These are phyloP conservation scores for Saturnispora kantuleensis DNA, from an alignment of 805 yeast genomes.

Conservation along the genomic window DNA sequence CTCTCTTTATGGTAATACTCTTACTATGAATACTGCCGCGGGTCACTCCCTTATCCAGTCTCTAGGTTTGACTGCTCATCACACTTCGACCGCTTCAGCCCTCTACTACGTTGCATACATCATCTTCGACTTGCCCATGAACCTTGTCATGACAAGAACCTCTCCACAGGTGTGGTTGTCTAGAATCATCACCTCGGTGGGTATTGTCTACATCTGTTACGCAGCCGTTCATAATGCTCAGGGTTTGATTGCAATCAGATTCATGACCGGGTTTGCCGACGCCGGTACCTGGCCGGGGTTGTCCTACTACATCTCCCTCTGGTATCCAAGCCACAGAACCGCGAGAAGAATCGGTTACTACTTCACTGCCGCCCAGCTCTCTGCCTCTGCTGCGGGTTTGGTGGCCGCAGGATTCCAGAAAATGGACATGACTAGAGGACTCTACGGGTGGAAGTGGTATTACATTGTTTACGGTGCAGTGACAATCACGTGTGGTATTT, in stretches of 20 bases:
- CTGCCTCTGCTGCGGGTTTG: constrained; percentile 82
- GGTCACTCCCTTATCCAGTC: constrained; percentile 53
- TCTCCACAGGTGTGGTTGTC: constrained; percentile 82
- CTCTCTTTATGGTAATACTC: constrained; percentile 65
- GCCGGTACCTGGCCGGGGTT: constrained; percentile 91
- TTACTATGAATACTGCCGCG: constrained; percentile 61
- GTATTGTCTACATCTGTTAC: constrained; percentile 68
- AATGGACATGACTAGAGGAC: constrained; percentile 63
- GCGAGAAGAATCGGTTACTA: constrained; percentile 79
- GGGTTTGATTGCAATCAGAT: constrained; percentile 63
- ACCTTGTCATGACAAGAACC: constrained; percentile 69
- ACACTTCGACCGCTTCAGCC: constrained; percentile 68
- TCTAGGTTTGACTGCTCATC: constrained; percentile 42
- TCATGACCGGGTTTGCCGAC: constrained; percentile 65
- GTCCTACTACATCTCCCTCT: constrained; percentile 71
- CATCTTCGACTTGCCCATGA: constrained; percentile 82
- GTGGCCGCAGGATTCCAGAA: constrained; percentile 83
- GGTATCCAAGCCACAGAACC: constrained; percentile 75
- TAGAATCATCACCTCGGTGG: constrained; percentile 68
- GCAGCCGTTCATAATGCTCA: constrained; percentile 43
- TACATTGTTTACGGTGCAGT: constrained; percentile 67
- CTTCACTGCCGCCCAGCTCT: constrained; percentile 85
- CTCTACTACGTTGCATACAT: constrained; percentile 76
- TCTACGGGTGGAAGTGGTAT: constrained; percentile 82
- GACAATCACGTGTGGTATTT: constrained; percentile 53